phyloP scores from a whole-genome alignment of 208 protist genomes.

The Tritrichomonas foetus region DNA sequence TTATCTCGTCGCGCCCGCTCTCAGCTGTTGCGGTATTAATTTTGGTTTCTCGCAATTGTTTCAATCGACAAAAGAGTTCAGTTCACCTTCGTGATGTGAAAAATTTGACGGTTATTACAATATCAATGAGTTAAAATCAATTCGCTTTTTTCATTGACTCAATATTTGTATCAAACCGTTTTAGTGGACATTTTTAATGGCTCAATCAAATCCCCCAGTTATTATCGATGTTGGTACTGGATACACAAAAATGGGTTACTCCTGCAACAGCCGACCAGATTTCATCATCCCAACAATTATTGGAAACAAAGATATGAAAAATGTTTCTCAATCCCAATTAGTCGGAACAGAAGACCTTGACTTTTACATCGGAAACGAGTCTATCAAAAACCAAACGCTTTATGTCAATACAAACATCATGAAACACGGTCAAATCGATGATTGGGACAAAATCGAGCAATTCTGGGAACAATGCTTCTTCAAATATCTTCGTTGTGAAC shows the following conservation, averaged over 20 bases:
- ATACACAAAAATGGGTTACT: slow-evolving; percentile 96
- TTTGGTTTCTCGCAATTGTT: no score
- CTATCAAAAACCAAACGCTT: slow-evolving; percentile 51
- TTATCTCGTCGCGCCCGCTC: no score
- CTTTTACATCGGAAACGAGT: slow-evolving; percentile 87
- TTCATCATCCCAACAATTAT: slow-evolving; percentile 86
- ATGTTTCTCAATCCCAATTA: slow-evolving; percentile 37
- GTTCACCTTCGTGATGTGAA: no score
- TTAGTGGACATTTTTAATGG: no score
- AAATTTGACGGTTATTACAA: no score
- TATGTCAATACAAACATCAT: slow-evolving; percentile 73
- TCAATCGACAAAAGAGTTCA: no score
- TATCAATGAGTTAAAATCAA: no score
- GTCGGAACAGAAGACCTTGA: slow-evolving; percentile 74
- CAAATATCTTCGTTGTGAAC: slow-evolving; percentile 89
- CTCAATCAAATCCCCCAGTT: slow-evolving; percentile 68
- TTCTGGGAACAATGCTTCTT: slow-evolving; percentile 92
- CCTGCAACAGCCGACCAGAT: slow-evolving; percentile 80
- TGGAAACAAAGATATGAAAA: slow-evolving; percentile 59
- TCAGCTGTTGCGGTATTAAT: no score
- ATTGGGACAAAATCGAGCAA: slow-evolving; percentile 93
- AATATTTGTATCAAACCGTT: no score
- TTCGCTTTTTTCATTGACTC: no score
- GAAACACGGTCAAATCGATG: slow-evolving; percentile 77
- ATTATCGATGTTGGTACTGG: slow-evolving; percentile 96